These are phyloP conservation scores for Mariannaea sp. DNA, from an alignment of 2,329 filamentous ascomycete species.

Conservation along the genomic window DNA sequence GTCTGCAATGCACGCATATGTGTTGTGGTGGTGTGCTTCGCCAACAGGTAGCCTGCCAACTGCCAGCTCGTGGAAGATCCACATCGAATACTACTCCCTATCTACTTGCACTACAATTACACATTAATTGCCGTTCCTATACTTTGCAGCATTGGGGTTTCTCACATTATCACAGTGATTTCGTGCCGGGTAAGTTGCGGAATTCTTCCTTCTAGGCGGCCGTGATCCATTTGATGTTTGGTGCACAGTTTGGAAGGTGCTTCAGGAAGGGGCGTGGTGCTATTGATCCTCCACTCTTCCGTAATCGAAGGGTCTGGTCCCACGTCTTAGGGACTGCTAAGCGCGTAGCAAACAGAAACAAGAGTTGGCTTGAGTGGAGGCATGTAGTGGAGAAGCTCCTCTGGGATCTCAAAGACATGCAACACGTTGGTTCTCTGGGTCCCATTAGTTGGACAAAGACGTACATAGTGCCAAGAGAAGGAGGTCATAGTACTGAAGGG, in stretches of 20 bases:
- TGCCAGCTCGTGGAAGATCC: conserved; percentile 7
- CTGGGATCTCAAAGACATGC: conserved; percentile 19
- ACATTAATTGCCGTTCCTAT: no score
- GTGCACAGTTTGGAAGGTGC: neutral
- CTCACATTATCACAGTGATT: no score
- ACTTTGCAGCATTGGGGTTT: no score
- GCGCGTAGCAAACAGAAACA: conserved; percentile 29
- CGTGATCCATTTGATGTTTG: neutral
- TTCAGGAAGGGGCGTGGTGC: conserved; percentile 5
- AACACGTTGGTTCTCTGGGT: conserved; percentile 21
- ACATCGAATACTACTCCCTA: conserved; percentile 14
- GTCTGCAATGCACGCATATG: conserved; percentile 18
- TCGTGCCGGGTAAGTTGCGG: neutral
- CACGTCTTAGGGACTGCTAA: conserved; percentile 22
- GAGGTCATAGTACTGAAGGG: conserved; percentile 26
- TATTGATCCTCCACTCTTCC: conserved; percentile 5
- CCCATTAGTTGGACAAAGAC: conserved; percentile 2
- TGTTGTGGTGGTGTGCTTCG: no score
- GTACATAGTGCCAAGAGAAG: conserved; percentile 3
- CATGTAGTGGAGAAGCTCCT: conserved; percentile 25
- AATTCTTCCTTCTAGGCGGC: neutral
- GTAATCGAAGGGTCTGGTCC: conserved; percentile 10
- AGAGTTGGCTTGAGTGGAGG: conserved; percentile 35
- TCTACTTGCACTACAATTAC: neutral
- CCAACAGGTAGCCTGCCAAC: conserved; percentile 16